Base-by-base conservation (phyloP, 768 basidiomycete species). In the Mycena galopus region DNA sequence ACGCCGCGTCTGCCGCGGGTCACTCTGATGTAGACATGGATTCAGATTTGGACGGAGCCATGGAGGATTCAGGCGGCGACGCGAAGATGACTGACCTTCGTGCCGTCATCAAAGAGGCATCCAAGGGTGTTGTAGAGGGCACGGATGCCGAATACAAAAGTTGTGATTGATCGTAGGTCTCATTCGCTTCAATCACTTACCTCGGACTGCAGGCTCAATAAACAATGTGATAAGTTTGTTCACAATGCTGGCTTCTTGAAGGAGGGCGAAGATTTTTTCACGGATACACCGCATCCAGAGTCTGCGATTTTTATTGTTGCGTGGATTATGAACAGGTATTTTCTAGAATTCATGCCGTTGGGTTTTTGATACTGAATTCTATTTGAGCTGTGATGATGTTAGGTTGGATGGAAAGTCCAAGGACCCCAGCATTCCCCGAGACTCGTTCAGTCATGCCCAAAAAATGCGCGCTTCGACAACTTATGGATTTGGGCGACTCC, bases 391-490 rank as follows among this genome's bases (percentile, higher is more conserved):
- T 39, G 79, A 82, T 55, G 73, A n/a, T n/a, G n/a, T n/a, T n/a
- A n/a, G n/a, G n/a, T n/a, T n/a, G n/a, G n/a, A n/a, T n/a, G n/a
- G n/a, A n/a, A n/a, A n/a, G n/a, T n/a, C n/a, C n/a, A n/a, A n/a
- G n/a, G n/a, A n/a, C n/a, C n/a, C n/a, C n/a, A n/a, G n/a, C n/a
- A n/a, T n/a, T n/a, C n/a, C n/a, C n/a, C n/a, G n/a, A n/a, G n/a
- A n/a, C n/a, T n/a, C 79, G 9, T 84, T 80, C 51, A 63, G 75
- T 2, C 80, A 84, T 78, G 82, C 83, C 0, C 83, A 84, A 66
- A 84, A 84, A 56, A 82, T 85, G 78, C 61, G 80, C 1, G 83
- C 82, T 5, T 73, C 78, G 2, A 77, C 79, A 55, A 82, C 80
- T 0, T 79, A 82, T 65, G 73, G 74, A 1, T 84, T 84, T 69